Percentiles rank a stretch among this genome's conserved stretches.
Conservation (phyloP, 2,329 filamentous ascomycete genomes). For the Gremmenia infestans region DNA sequence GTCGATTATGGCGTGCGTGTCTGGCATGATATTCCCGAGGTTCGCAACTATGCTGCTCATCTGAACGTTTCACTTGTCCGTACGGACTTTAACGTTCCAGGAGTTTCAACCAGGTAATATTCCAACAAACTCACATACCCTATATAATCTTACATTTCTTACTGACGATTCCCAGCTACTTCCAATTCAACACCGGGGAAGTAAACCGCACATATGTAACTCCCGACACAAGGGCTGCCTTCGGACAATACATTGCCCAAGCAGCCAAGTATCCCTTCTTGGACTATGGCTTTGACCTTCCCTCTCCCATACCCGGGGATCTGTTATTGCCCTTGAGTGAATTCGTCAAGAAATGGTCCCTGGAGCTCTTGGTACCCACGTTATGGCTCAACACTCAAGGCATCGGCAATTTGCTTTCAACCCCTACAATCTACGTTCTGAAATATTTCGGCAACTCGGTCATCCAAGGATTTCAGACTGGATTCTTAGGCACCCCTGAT, state of each 20-base stretch:
- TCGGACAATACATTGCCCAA: background rate
- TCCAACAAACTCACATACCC: background rate
- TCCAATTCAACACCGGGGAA: background rate
- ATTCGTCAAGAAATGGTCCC: constrained; percentile 21
- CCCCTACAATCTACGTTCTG: constrained; percentile 40
- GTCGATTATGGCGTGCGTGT: background rate
- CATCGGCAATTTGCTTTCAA: constrained; percentile 37
- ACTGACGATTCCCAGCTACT: background rate
- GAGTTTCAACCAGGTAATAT: background rate
- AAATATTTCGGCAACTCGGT: constrained; percentile 23
- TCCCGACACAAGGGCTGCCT: background rate
- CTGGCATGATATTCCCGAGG: background rate
- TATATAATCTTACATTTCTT: background rate
- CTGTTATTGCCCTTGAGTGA: constrained; percentile 10
- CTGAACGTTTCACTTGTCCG: background rate
- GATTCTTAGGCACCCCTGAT: background rate
- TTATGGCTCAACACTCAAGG: constrained; percentile 40
- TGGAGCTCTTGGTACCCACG: constrained; percentile 37
- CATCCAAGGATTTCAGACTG: background rate
- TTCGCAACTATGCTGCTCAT: background rate
- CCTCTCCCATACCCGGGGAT: constrained; percentile 11
- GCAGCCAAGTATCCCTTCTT: background rate
- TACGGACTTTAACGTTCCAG: background rate
- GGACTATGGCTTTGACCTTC: constrained; percentile 38
- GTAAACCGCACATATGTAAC: background rate